Conservation (phyloP, 495 filamentous ascomycete species). For the Penicillium desertorum region DNA sequence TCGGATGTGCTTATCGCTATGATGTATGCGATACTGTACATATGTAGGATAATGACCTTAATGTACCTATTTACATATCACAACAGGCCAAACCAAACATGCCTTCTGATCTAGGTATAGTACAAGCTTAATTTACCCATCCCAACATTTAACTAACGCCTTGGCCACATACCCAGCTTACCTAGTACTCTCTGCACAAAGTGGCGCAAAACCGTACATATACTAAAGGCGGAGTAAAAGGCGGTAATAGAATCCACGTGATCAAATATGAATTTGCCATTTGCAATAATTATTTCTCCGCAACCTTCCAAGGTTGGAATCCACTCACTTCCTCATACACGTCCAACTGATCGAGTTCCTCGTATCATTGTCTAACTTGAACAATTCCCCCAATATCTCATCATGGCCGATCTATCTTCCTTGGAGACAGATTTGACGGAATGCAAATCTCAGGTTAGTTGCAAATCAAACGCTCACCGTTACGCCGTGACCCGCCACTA, state of each 20-base stretch:
- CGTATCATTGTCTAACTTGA: neutral
- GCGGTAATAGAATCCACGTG: neutral
- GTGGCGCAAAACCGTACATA: neutral
- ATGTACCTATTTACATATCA: neutral
- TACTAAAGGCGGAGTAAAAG: neutral
- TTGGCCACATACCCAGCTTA: neutral
- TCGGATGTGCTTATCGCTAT: slow-evolving; percentile 2
- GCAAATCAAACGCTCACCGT: neutral
- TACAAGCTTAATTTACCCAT: neutral
- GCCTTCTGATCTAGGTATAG: neutral
- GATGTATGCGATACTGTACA: neutral
- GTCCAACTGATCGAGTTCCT: neutral
- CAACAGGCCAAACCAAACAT: neutral
- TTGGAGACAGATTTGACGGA: slow-evolving; percentile 77
- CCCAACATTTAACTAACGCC: neutral
- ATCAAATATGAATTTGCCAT: neutral
- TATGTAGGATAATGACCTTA: neutral
- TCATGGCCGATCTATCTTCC: slow-evolving; percentile 60
- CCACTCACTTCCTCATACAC: neutral
- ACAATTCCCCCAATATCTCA: slow-evolving; percentile 14
- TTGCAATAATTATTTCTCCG: slow-evolving; percentile 3
- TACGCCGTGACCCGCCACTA: slow-evolving; percentile 4
- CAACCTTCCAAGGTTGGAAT: neutral
- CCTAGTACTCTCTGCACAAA: no score
- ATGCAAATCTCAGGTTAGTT: slow-evolving; percentile 73